Evolutionary conservation across 2,329 filamentous ascomycete genomes (phyloP), one percentile per base, ranked within the genome.

Genomic region (Teratosphaeria viscida): DNA sequence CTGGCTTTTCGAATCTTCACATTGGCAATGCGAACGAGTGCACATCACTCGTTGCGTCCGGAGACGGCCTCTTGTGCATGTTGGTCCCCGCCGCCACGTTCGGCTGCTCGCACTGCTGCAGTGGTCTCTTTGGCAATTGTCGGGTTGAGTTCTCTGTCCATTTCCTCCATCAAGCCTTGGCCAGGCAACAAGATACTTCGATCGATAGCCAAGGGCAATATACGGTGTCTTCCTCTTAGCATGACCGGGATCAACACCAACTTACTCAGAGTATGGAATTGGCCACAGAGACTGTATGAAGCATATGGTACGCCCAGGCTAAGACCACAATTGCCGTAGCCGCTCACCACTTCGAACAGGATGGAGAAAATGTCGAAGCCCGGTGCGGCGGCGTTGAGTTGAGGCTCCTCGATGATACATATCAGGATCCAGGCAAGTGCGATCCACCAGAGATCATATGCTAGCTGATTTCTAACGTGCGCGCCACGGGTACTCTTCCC

Each of bases 201-300:
- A 65, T 88, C 85, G 5, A 86, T 72, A 72, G 89, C 70, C 65
- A 85, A 83, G 0, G 82, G 82, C 1, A 85, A 71, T 12, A 82
- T 82, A 73, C 83, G 81, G 67, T 85, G 83, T 8, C 82, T 76
- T 26, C 83, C 83, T 60, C 82, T 81, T 59, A 85, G 74, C 71
- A 83, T 79, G 81, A 85, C 84, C 10, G 82, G 81, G 60, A 84
- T 82, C 63, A 85, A 80, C 57, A 85, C 78, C 62, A 85, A 75
- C 66, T 85, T 85, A 10, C 78, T 81, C 2, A 94, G 73, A 0
- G 85, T 81, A 8, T 80, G 83, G 71, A 96, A 95, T 65, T 95
- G 84, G 0, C 82, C 86, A 43, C 83, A 90, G 62, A 97, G 57
- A 57, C 56, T 59, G 12, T 54, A 57, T 5, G n/a, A 6, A 5